Evolutionary conservation across 2,329 filamentous ascomycete genomes (phyloP), one percentile per base, ranked within the genome.

Genomic region (Elsinoe perseae): DNA sequence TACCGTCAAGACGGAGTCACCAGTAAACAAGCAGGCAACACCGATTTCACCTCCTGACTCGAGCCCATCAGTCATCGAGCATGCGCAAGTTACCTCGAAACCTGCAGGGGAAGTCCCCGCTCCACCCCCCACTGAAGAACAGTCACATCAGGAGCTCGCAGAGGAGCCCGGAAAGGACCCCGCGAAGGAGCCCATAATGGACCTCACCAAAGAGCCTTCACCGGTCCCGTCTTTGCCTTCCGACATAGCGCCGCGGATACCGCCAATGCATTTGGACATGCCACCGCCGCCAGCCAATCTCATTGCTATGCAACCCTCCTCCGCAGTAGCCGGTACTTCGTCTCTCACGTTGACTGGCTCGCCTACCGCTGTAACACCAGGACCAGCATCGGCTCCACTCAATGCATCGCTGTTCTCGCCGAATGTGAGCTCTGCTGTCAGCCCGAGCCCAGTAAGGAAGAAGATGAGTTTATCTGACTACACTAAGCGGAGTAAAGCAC

Each of bases 391-490:
- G 10, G 44, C 56, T n/a, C 25, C 55, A 40, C 28, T 58, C 2
- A 44, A 54, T 4, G 53, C 38, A 10, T 57, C 57, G 18, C 52
- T 67, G 1, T 66, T 70, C 58, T 67, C 68, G 8, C 68, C 69
- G 2, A 69, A 71, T 8, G 71, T 75, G 23, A 68, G 67, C 14
- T 69, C 68, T 44, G 69, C 73, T 8, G 65, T 75, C n/a, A 68
- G 66, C 18, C 70, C 73, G 20, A 67, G 65, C 36, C 73, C 72
- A 23, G 67, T 69, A 21, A 70, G 72, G 58, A 78, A 78, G 67
- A 78, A 77, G 66, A 67, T 78, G 57, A 77, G 74, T 59, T 61
- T 78, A n/a, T 76, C 74, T 60, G 75, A 77, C 54, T 78, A 77
- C 58, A 76, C 73, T 4, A 74, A 70, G 52, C 68, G 74, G 50